Conservation (phyloP, 2,329 filamentous ascomycete species). For the Cladosporium sp. region DNA sequence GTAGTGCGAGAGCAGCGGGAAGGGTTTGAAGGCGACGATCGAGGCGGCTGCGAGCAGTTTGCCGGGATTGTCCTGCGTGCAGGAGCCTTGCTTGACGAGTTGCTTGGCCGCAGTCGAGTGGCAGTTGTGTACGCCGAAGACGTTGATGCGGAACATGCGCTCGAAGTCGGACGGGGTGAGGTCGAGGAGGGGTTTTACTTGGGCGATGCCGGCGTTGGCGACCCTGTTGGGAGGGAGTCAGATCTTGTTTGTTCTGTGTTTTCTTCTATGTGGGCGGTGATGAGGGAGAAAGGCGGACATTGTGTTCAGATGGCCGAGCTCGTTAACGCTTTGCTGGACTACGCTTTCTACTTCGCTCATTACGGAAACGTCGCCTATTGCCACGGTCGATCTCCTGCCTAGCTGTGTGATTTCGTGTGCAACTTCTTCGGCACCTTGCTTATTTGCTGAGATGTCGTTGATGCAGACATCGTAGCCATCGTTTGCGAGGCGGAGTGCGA, state of each 20-base stretch:
- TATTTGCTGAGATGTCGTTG: conserved; percentile 60
- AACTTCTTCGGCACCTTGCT: conserved; percentile 52
- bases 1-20: conserved; percentile 62
- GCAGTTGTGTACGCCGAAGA: conserved; percentile 65
- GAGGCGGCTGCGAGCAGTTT: conserved; percentile 41
- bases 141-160: conserved; percentile 64
- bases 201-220: conserved; percentile 63
- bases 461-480: conserved; percentile 68
- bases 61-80: conserved; percentile 38
- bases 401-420: conserved; percentile 54
- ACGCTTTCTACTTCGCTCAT: conserved; percentile 54
- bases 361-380: conserved; percentile 63
- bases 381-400: conserved; percentile 55
- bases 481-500: conserved; percentile 62
- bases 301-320: conserved; percentile 54
- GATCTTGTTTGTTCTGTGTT: background rate
- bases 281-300: conserved; percentile 38
- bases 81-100: conserved; percentile 61
- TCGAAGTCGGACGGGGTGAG: conserved; percentile 58
- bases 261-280: background rate
- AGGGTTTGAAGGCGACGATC: conserved; percentile 62
- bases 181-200: conserved; percentile 58
- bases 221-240: conserved; percentile 40
- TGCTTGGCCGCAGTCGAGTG: conserved; percentile 64
- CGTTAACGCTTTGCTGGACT: conserved; percentile 53